phyloP scores from a whole-genome alignment of 83 land plant species.

The Picea abies region DNA sequence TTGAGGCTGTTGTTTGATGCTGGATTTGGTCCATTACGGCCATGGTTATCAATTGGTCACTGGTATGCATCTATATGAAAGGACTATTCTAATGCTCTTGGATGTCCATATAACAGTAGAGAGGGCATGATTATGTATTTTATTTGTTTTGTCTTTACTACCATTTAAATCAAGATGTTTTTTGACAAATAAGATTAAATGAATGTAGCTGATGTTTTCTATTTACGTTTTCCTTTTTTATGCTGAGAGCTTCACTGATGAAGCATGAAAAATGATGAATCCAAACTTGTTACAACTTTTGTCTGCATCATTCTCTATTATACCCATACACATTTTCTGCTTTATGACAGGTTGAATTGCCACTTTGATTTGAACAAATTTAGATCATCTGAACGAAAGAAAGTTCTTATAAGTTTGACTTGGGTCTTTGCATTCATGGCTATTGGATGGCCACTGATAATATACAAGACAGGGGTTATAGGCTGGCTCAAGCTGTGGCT shows the following conservation, averaged over 20 bases:
- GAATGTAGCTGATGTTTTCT: no score
- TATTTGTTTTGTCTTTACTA: neutral
- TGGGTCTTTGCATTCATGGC: conserved; percentile 93
- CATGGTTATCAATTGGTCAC: conserved; percentile 93
- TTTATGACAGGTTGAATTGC: conserved; percentile 62
- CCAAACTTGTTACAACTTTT: no score
- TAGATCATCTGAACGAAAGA: conserved; percentile 68
- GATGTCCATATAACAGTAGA: no score
- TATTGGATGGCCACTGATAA: conserved; percentile 94
- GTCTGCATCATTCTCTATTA: no score
- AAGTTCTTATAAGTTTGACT: conserved; percentile 91
- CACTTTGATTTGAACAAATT: conserved; percentile 87
- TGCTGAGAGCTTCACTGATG: no score
- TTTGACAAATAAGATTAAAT: no score
- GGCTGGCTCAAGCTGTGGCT: conserved; percentile 97
- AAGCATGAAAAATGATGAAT: no score
- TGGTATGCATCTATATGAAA: conserved; percentile 48
- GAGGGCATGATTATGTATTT: no score
- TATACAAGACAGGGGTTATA: conserved; percentile 72
- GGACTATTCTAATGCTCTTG: no score
- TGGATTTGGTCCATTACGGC: conserved; percentile 81
- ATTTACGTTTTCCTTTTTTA: no score
- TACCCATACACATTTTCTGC: no score
- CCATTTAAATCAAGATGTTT: no score
- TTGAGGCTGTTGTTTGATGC: conserved; percentile 53